Percentiles rank a stretch among this genome's conserved stretches.
phyloP scores from a whole-genome alignment of 164 flowering plant genomes.

The Chimonanthus salicifolius region DNA sequence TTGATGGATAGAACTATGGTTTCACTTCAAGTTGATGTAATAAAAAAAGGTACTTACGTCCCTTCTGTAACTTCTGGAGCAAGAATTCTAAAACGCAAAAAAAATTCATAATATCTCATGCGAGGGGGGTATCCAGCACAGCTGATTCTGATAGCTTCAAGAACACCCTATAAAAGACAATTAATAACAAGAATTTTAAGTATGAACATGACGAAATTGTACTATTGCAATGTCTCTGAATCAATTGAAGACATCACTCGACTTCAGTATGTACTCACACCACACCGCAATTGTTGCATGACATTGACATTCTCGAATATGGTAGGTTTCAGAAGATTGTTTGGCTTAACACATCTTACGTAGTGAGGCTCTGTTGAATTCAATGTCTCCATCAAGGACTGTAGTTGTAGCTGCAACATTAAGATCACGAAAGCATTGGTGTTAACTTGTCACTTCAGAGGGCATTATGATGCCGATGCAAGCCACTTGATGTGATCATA shows the following conservation, averaged over 20 bases:
- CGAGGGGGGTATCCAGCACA: constrained; percentile 88
- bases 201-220: neutral
- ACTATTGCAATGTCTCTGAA: neutral
- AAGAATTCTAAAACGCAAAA: constrained; percentile 61
- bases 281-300: constrained; percentile 85
- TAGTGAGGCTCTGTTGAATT: constrained; percentile 84
- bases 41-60: constrained; percentile 34
- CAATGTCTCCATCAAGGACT: constrained; percentile 76
- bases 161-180: constrained; percentile 60
- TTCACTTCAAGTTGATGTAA: neutral
- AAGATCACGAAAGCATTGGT: no score
- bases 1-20: no score
- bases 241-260: neutral
- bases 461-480: no score
- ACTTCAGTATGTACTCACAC: constrained; percentile 49
- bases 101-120: constrained; percentile 59
- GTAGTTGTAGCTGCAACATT: no score
- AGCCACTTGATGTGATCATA: no score
- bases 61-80: constrained; percentile 60
- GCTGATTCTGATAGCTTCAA: constrained; percentile 87
- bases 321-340: constrained; percentile 57
- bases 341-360: constrained; percentile 92
- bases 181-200: neutral
- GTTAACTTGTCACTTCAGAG: no score
- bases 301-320: constrained; percentile 66